Evolutionary conservation across 208 protist species (phyloP), one percentile per base, ranked within the genome.

Genomic region (Crithidia mellificae): DNA sequence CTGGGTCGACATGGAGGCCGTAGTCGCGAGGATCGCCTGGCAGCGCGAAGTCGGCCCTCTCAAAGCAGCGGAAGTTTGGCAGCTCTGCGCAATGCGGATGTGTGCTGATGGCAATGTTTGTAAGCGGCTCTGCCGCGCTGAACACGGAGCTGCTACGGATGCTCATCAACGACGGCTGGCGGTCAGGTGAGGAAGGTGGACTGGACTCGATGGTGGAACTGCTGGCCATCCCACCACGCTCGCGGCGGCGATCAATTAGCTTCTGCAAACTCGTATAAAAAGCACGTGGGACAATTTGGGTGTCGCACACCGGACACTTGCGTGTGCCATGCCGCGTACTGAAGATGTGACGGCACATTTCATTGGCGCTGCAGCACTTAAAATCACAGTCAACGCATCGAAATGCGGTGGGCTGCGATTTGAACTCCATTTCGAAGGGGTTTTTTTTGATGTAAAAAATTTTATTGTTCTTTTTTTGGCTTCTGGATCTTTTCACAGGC

Each of bases 271-370:
- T 64, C 20, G 73, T 51, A 25, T 44, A 56, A 39, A 84, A 84
- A 34, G 69, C 77, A 9, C 74, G 68, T 1, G 68, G 70, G 1
- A 87, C 77, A 51, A 83, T 74, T 63, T 68, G 64, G 5, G 59
- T 59, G 51, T 72, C 67, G 51, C 80, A 86, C n/a, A 68, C 38
- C 0, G 77, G 68, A 25, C 81, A 87, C 53, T 66, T 74, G 6
- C 50, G 36, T 4, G 81, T 41, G 19, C 74, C 62, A 47, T 87
- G 81, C 4, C 64, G 38, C 17, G 77, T 87, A 22, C 30, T 47
- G 41, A 73, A 62, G 19, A 78, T 73, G 71, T 87, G 81, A 0
- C 63, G 58, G 25, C 61, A 56, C 65, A 81, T 73, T 27, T 81
- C 52, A 39, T 80, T 83, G 11, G n/a, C 49, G 8, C 65, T 79